Evolutionary conservation across 2,329 filamentous ascomycete species (phyloP), one percentile per base, ranked within the genome.

Genomic region (Biscogniauxia sp.): DNA sequence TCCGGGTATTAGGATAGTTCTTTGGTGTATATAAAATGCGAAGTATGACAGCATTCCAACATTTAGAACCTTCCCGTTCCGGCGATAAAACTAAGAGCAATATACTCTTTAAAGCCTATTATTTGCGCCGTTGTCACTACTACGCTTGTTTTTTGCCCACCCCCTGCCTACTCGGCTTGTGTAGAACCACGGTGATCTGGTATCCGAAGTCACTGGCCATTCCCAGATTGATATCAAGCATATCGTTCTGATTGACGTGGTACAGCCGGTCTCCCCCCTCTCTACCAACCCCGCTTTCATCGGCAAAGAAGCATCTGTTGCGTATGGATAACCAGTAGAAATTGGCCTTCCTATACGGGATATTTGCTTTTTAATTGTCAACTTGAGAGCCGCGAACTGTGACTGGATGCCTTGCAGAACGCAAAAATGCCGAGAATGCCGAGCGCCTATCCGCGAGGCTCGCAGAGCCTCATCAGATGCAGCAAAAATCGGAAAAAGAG

Each of bases 151-250:
- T n/a, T n/a, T n/a, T n/a, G n/a, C n/a, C n/a, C n/a, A n/a, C n/a
- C n/a, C n/a, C n/a, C n/a, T n/a, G n/a, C n/a, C n/a, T n/a, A n/a
- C n/a, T n/a, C n/a, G n/a, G n/a, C n/a, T n/a, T n/a, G n/a, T n/a
- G n/a, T n/a, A 69, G 69, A 51, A 71, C 67, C 7, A 68, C 65
- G 2, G 63, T 62, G n/a, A 62, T 69, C 58, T 7, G 49, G 55
- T 3, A 49, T 65, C 19, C n/a, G n/a, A n/a, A n/a, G 51, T 61
- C 1, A 20, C 51, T 2, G 65, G 66, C 20, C 11, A 2, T 32
- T 32, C 28, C 28, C 4, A 32, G 28, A 32, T 32, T 32, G 11
- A 32, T 8, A 32, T 32, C 7, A 32, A 32, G 7, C 11, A 1
- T 32, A 13, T 4, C 28, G 28, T 7, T 7, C 9, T 32, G 11